Evolutionary conservation across 345 rosid species (phyloP), one percentile per base, ranked within the genome.

Genomic region (Bruguiera gymnorhiza): DNA sequence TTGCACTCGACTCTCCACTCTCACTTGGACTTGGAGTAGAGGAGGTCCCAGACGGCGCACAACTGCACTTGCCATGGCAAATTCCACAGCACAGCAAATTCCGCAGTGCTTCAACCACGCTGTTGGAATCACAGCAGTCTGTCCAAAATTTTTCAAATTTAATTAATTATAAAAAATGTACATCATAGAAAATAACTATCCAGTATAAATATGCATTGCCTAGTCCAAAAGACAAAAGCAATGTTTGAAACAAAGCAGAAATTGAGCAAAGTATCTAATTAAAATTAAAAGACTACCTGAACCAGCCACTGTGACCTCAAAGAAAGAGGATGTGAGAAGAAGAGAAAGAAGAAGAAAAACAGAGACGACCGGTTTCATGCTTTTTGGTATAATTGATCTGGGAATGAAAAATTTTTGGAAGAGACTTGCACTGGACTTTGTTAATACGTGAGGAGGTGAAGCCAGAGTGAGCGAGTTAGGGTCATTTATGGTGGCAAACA

Each of bases 11-110:
- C 24, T 24, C 24, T 24, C 24, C 24, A 1, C 24, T 24, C 24
- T 24, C 1, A 89, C 76, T 90, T 88, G 24, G 91, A 68, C 86
- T 90, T 92, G 63, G 89, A 82, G 78, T 76, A 84, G 82, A 79
- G 18, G 81, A 90, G 36, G 96, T 89, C 57, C 98, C 95, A 1
- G 94, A 84, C 8, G 97, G 98, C 51, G 88, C 98, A 65, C 98
- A 92, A 1, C 78, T 15, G 78, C 97, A 92, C 58, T 85, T 84
- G 55, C 66, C 76, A 19, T 96, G 90, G 83, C 97, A 92, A 27
- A 89, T 88, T 30, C 85, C 88, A 64, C 24, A 24, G 24, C 24
- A 24, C 97, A 92, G 83, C 97, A 92, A 27, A 89, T 88, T 30
- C 85, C 88, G 62, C 97, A 92, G 74, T 88, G 90, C 70, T 85